Conservation (phyloP, 139 green algal genomes). For the Tetratostichococcus sp. region DNA sequence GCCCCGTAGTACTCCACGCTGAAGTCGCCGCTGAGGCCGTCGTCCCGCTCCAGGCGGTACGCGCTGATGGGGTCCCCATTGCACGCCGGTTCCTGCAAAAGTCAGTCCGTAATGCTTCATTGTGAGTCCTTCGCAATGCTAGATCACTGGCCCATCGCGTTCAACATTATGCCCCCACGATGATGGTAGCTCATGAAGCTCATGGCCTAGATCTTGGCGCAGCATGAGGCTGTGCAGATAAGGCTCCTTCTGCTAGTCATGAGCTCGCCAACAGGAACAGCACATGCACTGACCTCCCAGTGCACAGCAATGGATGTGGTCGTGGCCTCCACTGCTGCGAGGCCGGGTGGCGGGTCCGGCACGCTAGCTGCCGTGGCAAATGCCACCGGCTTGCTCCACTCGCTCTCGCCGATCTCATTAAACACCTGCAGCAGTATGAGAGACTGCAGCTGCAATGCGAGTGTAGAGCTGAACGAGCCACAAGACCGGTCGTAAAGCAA, state of each 20-base stretch:
- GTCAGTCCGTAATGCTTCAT: too few species aligned
- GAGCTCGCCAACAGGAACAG: too few species aligned
- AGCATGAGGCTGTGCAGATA: too few species aligned
- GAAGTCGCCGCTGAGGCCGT: slow-evolving; percentile 45
- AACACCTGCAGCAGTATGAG: slow-evolving; percentile 42
- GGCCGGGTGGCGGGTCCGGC: slow-evolving; percentile 35
- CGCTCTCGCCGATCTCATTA: slow-evolving; percentile 47
- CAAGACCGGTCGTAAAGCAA: too few species aligned
- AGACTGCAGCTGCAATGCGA: too few species aligned
- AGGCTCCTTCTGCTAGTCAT: too few species aligned
- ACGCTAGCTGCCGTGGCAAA: slow-evolving; percentile 64
- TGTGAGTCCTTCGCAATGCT: too few species aligned
- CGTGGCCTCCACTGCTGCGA: slow-evolving; percentile 9
- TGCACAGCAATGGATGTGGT: not conserved
- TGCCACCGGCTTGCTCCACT: slow-evolving; percentile 42
- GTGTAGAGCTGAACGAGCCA: too few species aligned
- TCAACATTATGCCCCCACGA: too few species aligned
- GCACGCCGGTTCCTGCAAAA: slow-evolving; percentile 37
- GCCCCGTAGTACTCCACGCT: slow-evolving; percentile 31
- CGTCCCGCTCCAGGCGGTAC: slow-evolving; percentile 65
- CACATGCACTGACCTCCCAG: not conserved
- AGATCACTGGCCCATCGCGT: too few species aligned
- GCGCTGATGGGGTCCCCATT: slow-evolving; percentile 47
- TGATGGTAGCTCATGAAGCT: too few species aligned
- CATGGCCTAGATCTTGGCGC: too few species aligned